Evolutionary conservation across 106 monocot genomes (phyloP), one percentile per base, ranked within the genome.

Genomic region (Platanthera zijinensis): DNA sequence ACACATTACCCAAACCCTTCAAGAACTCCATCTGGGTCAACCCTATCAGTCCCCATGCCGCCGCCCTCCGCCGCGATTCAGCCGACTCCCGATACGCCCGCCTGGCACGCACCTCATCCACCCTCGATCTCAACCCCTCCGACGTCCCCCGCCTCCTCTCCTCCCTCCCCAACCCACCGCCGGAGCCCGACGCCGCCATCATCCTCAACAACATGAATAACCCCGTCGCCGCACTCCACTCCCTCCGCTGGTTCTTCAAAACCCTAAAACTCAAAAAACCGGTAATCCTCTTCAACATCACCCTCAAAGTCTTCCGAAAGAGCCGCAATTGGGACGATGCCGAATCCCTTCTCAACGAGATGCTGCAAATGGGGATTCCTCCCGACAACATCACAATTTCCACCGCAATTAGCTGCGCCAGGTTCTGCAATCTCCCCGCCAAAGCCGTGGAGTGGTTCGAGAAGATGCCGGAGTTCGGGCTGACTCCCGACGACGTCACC

Each of bases 381-480:
- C 96, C 89, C 0, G 89, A 96, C 32, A 91, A 91, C 69, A 83
- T 93, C 50, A 93, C 93, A 4, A 89, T 91, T 64, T 91, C 90
- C 22, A 93, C 96, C 3, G 53, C 87, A 5, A 91, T 93, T 21
- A 91, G 87, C 80, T 89, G 90, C 49, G 93, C 96, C 6, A 80
- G 84, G 66, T 47, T 78, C 30, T 96, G 93, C 54, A 76, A 83
- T 54, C 12, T 87, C 47, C 91, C 87, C 0, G 84, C 54, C 14
- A 87, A 93, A 62, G 93, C 96, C 0, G 87, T 96, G 15, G 85
- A 86, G 71, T 91, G 90, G 90, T 96, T 89, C 54, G 96, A 93
- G 78, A 80, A 84, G 76, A 96, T 93, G 93, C 75, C 76, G 3
- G 91, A 90, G 54, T 93, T 86, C 46, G 85, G 76, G 0, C 80